Evolutionary conservation across 2,329 filamentous ascomycete species (phyloP), one percentile per base, ranked within the genome.

Genomic region (Nemania serpens): DNA sequence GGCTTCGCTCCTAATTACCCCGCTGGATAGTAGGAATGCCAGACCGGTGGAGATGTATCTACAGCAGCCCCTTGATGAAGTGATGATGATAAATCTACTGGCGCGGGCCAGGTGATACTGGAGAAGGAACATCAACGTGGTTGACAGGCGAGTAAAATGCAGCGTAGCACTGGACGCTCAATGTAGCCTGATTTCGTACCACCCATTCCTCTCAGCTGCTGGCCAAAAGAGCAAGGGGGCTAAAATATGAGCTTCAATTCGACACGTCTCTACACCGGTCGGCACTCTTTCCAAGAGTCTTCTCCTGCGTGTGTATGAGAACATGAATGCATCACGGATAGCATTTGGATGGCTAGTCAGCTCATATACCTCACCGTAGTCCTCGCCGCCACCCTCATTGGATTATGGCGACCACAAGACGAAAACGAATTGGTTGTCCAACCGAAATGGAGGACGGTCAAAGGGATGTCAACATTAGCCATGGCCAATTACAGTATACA

Each of bases 71-170:
- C 39, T 59, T 66, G 67, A 64, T 69, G 64, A 70, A 70, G 66
- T 67, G 60, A 69, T 68, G 66, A 70, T 70, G 67, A 69, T 69
- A 68, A 70, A 68, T 70, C 66, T 55, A 25, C 58, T 58, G 49
- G 59, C 17, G 42, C 17, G 55, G 51, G 15, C 53, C 17, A 48
- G 56, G 43, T 53, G 36, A 56, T 52, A 58, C 53, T 55, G 62
- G 58, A 57, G 54, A 54, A 62, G 58, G 53, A 52, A 41, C 39
- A 33, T 42, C 62, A 66, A 67, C 67, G 66, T 70, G 68, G 59
- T 69, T 61, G 58, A 62, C 55, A 63, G 58, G 56, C 50, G 52
- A 63, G 52, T 43, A 42, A 45, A 63, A 25, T 37, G 63, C 60
- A 68, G 66, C 55, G 68, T 70, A 54, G 51, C 61, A 70, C 61